These are phyloP conservation scores for Exophiala calicioides DNA, from an alignment of 2,329 filamentous ascomycete species.

Conservation along the genomic window DNA sequence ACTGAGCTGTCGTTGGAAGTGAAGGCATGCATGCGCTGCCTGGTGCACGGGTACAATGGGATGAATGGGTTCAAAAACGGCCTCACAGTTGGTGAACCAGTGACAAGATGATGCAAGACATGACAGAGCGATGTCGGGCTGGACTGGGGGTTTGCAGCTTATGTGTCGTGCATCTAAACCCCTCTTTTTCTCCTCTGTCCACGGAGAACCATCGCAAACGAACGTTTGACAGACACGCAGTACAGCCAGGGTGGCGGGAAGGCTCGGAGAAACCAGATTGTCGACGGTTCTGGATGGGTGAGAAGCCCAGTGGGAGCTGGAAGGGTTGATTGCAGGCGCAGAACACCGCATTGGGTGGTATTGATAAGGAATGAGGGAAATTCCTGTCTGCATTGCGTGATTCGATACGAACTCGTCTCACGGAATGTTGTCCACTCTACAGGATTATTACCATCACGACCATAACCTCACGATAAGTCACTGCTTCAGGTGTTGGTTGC, in stretches of 20 bases:
- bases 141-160: background rate
- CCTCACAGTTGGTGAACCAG: too few species aligned
- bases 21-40: too few species aligned
- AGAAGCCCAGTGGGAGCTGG: background rate
- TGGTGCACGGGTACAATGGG: too few species aligned
- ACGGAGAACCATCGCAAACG: conserved; percentile 1
- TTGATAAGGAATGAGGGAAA: background rate
- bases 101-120: background rate
- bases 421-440: background rate
- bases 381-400: conserved; percentile 2
- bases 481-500: background rate
- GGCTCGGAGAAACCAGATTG: conserved; percentile 9
- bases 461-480: background rate
- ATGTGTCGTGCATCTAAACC: conserved; percentile 4
- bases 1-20: too few species aligned
- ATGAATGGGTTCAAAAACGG: too few species aligned
- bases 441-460: conserved; percentile 6
- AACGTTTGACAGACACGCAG: conserved; percentile 6
- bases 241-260: conserved; percentile 16
- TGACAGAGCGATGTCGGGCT: background rate
- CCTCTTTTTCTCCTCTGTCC: background rate
- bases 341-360: conserved; percentile 7
- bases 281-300: background rate
- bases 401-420: background rate
- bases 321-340: too few species aligned